These are phyloP conservation scores for Lichtheimia hyalospora DNA, from an alignment of 371 early-diverging fungal species.

Conservation along the genomic window DNA sequence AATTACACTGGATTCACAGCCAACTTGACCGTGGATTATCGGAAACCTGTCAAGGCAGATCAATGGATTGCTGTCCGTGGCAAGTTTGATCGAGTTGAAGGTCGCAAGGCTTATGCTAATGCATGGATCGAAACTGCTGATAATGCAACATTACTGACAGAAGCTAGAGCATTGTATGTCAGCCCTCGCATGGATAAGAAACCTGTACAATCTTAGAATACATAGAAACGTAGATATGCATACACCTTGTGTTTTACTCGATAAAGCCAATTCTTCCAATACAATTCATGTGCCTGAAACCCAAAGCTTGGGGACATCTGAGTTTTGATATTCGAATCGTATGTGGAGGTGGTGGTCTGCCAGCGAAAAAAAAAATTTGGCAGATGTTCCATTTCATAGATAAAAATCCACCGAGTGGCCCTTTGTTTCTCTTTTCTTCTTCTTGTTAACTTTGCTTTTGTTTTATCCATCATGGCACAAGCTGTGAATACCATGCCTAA, in stretches of 20 bases:
- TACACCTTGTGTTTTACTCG: neutral
- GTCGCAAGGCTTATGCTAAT: conserved; percentile 69
- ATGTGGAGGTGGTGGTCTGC: neutral
- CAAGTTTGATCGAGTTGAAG: conserved; percentile 61
- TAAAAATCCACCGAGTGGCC: conserved; percentile 13
- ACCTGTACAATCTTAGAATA: neutral
- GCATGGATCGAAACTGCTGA: conserved; percentile 61
- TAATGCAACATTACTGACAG: conserved; percentile 53
- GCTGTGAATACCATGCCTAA: neutral
- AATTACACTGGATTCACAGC: conserved; percentile 75
- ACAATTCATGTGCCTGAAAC: conserved; percentile 9
- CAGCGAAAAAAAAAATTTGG: neutral
- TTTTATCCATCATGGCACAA: neutral
- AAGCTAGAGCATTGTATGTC: conserved; percentile 68
- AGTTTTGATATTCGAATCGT: conserved; percentile 10
- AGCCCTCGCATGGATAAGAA: conserved; percentile 49
- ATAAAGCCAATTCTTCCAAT: neutral
- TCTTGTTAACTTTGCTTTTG: neutral
- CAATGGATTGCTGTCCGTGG: conserved; percentile 67
- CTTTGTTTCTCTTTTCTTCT: conserved; percentile 11
- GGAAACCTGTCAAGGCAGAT: conserved; percentile 65
- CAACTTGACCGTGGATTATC: conserved; percentile 73
- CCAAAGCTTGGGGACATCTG: conserved; percentile 26
- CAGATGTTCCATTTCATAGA: conserved; percentile 3
- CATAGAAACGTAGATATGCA: neutral